phyloP scores from a whole-genome alignment of 208 protist species.

The Balamuthia mandrillaris region DNA sequence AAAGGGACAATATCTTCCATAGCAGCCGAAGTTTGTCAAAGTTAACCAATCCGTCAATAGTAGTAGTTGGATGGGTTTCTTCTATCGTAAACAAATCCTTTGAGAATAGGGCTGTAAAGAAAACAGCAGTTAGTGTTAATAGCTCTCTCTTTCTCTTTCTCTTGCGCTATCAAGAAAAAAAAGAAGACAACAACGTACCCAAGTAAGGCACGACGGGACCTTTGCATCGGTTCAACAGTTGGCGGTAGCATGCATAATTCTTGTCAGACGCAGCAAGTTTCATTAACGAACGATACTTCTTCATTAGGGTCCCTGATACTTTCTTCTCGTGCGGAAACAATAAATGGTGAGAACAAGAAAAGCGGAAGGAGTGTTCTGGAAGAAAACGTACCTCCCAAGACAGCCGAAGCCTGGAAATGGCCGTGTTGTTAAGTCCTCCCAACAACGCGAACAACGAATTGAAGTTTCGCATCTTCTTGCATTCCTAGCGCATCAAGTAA shows the following conservation, averaged over 20 bases:
- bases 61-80: background rate
- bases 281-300: background rate
- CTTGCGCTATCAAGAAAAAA: background rate
- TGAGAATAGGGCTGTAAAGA: background rate
- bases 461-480: background rate
- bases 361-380: too few species aligned
- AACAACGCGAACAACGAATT: background rate
- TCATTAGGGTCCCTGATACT: background rate
- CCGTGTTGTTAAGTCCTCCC: conserved; percentile 14
- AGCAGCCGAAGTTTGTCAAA: conserved; percentile 10
- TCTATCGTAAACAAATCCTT: conserved; percentile 8
- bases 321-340: background rate
- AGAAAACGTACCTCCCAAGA: background rate
- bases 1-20: background rate
- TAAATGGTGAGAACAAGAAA: too few species aligned
- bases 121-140: background rate
- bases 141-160: background rate
- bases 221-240: background rate
- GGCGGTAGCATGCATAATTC: background rate
- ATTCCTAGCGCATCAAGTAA: background rate
- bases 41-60: background rate
- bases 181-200: background rate
- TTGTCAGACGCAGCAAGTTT: background rate
- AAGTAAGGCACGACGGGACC: background rate
- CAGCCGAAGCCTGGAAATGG: background rate